Conservation (phyloP, 805 yeast species). For the Nakazawaea ishiwadae region DNA sequence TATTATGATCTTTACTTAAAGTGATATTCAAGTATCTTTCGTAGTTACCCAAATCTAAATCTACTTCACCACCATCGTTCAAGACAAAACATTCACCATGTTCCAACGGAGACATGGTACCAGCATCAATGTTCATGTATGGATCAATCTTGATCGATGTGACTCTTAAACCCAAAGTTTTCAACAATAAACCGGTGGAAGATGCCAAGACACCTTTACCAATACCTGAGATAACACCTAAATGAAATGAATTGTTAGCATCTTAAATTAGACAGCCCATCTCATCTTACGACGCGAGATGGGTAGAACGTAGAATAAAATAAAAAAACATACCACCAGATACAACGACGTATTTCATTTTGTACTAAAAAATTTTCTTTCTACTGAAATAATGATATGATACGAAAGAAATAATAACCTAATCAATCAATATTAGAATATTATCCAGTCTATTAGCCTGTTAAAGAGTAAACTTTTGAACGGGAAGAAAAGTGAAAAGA, state of each 20-base stretch:
- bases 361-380: slow-evolving; percentile 14
- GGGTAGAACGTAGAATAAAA: no score
- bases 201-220: slow-evolving; percentile 99
- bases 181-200: slow-evolving; percentile 90
- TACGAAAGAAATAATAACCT: neutral
- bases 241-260: slow-evolving; percentile 5
- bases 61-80: slow-evolving; percentile 99
- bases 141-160: slow-evolving; percentile 99
- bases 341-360: slow-evolving; percentile 97
- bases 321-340: slow-evolving; percentile 75
- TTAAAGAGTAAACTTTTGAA: slow-evolving; percentile 2
- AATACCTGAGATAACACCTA: slow-evolving; percentile 93
- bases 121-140: slow-evolving; percentile 98
- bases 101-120: slow-evolving; percentile 98
- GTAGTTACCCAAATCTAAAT: slow-evolving; percentile 95
- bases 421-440: no score
- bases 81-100: slow-evolving; percentile 98
- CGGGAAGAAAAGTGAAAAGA: slow-evolving; percentile 11
- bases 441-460: no score
- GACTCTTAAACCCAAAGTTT: slow-evolving; percentile 90
- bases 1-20: slow-evolving; percentile 89
- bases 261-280: no score
- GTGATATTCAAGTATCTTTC: slow-evolving; percentile 95
- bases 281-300: neutral
- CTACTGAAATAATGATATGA: neutral